A percentile compares a stretch with the other conserved stretches of the same genome.
Conservation (phyloP, 1,139 yeast genomes). For the Geotrichum restrictum region DNA sequence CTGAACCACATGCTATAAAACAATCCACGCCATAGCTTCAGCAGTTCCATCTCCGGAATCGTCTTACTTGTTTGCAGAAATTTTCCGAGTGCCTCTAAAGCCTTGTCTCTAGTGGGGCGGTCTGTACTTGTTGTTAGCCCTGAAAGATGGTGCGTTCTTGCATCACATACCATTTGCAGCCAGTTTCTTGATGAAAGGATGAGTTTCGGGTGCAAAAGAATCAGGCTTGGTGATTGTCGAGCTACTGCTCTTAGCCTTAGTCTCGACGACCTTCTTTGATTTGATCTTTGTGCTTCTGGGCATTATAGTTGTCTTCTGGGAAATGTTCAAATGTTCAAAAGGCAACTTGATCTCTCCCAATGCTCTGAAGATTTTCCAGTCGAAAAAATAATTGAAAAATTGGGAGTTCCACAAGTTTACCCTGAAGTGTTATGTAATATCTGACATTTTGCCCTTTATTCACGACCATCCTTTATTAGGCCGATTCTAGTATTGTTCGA, state of each 20-base stretch:
- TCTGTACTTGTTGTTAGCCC: constrained; percentile 35
- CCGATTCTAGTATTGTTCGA: no score
- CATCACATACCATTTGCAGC: constrained; percentile 62
- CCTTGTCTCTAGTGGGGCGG: constrained; percentile 68
- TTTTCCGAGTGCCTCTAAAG: constrained; percentile 61
- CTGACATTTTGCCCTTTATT: no score
- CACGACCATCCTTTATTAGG: no score
- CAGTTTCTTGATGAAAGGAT: constrained; percentile 66
- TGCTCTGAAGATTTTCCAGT: no score
- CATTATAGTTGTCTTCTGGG: not conserved
- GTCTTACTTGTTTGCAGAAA: constrained; percentile 48
- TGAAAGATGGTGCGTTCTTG: not conserved
- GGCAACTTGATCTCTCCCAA: no score
- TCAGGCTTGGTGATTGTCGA: constrained; percentile 6
- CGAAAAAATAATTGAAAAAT: no score
- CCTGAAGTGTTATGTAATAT: no score
- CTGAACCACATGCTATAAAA: constrained; percentile 92
- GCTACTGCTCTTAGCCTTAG: constrained; percentile 8
- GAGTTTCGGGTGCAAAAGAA: constrained; percentile 29
- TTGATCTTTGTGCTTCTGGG: constrained; percentile 10
- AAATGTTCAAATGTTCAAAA: no score
- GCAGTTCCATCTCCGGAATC: constrained; percentile 54
- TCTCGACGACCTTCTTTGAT: not conserved
- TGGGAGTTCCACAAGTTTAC: no score
- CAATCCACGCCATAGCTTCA: constrained; percentile 90